Base-by-base conservation (phyloP, 2,329 filamentous ascomycete species). In the Mycosphaerella sp. region DNA sequence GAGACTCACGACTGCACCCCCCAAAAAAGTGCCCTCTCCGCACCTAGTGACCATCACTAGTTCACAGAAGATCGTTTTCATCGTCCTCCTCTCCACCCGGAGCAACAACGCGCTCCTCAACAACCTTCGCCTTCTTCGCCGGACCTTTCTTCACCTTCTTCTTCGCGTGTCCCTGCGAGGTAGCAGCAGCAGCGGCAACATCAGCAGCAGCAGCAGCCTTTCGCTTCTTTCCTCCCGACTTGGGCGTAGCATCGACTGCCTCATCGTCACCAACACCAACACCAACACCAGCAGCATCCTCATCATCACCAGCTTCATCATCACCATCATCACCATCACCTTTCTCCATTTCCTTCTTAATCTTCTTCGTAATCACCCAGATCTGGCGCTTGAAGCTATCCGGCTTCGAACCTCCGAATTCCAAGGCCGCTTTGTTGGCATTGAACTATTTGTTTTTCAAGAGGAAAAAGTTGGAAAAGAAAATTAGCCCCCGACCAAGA, bases 361-460 rank as follows among this genome's bases (percentile, higher is more conserved):
- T 56, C 47, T 59, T 62, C 54, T 64, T 64, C 32, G 44, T 53
- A 23, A 63, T 59, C 21, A 59, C 58, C 57, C 60, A 62, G 11
- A 64, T 55, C 9, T 41, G 36, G 21, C 57, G 55, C 49, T 65
- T 64, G 54, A 59, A 64, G 12, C 52, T 56, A 11, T 58, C 59
- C 2, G 58, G 51, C 34, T 62, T 60, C 23, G 42, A 41, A 21
- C 54, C 50, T 14, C 58, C 56, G 34, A 60, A 61, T 12, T 63
- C 56, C 9, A 42, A 38, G 17, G 56, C 59, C 10, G 57, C 61
- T 48, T 54, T 58, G n/a, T 55, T 41, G 38, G 53, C 55, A 40
- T 60, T 47, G 46, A 58, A 56, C 60, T 62, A 21, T 17, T 21
- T 38, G 8, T 14, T 29, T 21, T 21, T 21, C 3, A 21, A 21